Base-by-base conservation (phyloP, 768 basidiomycete genomes). In the Strobilomyces confusus region DNA sequence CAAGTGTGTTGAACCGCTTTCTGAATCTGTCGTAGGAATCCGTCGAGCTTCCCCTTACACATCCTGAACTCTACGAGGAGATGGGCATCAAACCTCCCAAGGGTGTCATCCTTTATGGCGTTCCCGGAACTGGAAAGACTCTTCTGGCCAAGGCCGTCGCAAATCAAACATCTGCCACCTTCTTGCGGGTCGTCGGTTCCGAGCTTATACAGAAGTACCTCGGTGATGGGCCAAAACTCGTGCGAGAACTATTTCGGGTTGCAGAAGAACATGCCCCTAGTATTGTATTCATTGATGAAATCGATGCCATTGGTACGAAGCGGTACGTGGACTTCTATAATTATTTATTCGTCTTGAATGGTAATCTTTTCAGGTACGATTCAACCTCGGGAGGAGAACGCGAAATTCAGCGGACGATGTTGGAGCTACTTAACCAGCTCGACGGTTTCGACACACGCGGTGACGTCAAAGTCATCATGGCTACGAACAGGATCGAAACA, bases 401-500 rank as follows among this genome's bases (percentile, higher is more conserved):
- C 59, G 97, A 99, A 76, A 98, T 99, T 61, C 97, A 99, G 70
- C 84, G 97, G 54, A 99, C 97, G 15, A 98, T 99, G 97, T 79
- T 98, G 73, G 97, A 99, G 69, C 80, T 99, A 45, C 82, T 99
- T 48, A 99, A 99, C 69, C 97, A 99, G 72, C 80, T 99, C 37
- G 97, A 99, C 63, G 97, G 97, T n/a, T 98, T 99, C 71, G 97
- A 99, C 68, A 94, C 94, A 6, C 86, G 95, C 51, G 95, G 95
- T n/a, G 97, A 98, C 67, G 95, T 99, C 54, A 99, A 98, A 73
- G 95, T 99, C 60, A 98, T 99, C 70, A 98, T 98, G 97, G 97
- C 97, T 13, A 99, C 97, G 6, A 99, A 99, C 75, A 86, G 81
- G 73, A 99, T 99, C 63, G 95, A 98, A 69, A 86, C 92, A 4